A percentile compares a stretch with the other conserved stretches of the same genome.
Conservation (phyloP, 768 basidiomycete species). For the Boletus tomentosulus region DNA sequence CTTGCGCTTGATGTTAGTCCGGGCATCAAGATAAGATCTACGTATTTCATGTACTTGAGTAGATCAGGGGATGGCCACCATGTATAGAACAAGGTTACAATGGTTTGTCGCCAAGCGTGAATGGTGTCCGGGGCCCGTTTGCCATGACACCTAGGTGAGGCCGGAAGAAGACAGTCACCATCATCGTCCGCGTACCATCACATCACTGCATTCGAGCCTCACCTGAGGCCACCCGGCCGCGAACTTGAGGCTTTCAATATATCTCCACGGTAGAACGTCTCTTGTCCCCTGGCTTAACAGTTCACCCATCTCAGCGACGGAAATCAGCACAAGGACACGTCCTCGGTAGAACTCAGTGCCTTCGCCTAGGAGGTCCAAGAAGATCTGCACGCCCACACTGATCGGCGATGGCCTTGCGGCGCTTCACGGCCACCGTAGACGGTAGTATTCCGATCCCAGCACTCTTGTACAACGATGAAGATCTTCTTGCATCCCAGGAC, state of each 20-base stretch:
- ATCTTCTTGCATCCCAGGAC: conserved; percentile 67
- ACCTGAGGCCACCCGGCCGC: conserved; percentile 15
- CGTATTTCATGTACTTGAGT: background rate
- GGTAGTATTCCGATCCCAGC: conserved; percentile 77
- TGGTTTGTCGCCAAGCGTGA: background rate
- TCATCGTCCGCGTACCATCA: background rate
- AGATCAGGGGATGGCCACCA: background rate
- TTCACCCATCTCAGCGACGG: background rate
- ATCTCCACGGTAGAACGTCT: conserved; percentile 12
- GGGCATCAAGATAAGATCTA: background rate
- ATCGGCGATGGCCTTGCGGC: conserved; percentile 47
- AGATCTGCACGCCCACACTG: background rate
- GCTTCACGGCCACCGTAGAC: conserved; percentile 56
- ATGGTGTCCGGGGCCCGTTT: conserved; percentile 22
- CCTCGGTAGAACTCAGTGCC: conserved; percentile 10
- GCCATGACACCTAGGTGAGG: conserved; percentile 7
- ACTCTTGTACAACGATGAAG: conserved; percentile 78
- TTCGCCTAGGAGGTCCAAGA: background rate
- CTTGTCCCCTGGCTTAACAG: conserved; percentile 1
- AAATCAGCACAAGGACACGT: conserved; percentile 2
- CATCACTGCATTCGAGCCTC: conserved; percentile 16
- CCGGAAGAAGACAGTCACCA: conserved; percentile 1
- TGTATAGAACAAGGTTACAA: background rate
- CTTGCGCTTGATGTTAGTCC: background rate
- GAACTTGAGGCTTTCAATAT: conserved; percentile 3